phyloP scores from a whole-genome alignment of 257 asterid genomes.

The Ligustrum vulgare region DNA sequence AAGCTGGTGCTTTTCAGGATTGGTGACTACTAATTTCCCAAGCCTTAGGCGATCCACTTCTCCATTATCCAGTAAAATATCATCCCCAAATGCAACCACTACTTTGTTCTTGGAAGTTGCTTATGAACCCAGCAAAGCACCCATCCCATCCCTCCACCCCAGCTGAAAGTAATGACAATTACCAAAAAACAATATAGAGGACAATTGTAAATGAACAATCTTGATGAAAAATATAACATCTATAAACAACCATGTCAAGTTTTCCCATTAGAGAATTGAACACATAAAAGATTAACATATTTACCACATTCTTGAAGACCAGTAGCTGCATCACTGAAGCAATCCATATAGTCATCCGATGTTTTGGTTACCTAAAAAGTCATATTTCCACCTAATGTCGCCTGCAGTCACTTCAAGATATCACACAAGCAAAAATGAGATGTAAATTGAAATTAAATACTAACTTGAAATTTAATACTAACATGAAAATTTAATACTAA shows the following conservation, averaged over 20 bases:
- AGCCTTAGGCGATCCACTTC: slow-evolving; percentile 86
- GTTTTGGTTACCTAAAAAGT: slow-evolving; percentile 64
- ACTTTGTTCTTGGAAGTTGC: too few species aligned
- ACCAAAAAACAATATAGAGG: not conserved
- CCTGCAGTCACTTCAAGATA: too few species aligned
- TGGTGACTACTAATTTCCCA: slow-evolving; percentile 71
- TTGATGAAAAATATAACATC: not conserved
- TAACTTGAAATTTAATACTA: too few species aligned
- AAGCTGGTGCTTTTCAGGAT: slow-evolving; percentile 78
- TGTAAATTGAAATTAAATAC: too few species aligned
- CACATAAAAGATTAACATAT: not conserved
- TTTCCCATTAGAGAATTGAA: not conserved
- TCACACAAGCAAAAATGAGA: too few species aligned
- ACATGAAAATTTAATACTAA: too few species aligned
- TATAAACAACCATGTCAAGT: not conserved
- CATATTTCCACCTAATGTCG: slow-evolving; percentile 15
- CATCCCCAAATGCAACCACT: slow-evolving; percentile 77
- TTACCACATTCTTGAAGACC: slow-evolving; percentile 90
- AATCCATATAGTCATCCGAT: slow-evolving; percentile 82
- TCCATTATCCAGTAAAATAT: slow-evolving; percentile 64
- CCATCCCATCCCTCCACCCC: not conserved
- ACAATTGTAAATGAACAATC: not conserved
- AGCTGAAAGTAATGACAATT: not conserved
- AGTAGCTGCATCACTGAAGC: slow-evolving; percentile 92
- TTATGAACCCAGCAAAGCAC: too few species aligned